Evolutionary conservation across 2,329 filamentous ascomycete genomes (phyloP).

Genomic region (Coleophoma cylindrospora): DNA sequence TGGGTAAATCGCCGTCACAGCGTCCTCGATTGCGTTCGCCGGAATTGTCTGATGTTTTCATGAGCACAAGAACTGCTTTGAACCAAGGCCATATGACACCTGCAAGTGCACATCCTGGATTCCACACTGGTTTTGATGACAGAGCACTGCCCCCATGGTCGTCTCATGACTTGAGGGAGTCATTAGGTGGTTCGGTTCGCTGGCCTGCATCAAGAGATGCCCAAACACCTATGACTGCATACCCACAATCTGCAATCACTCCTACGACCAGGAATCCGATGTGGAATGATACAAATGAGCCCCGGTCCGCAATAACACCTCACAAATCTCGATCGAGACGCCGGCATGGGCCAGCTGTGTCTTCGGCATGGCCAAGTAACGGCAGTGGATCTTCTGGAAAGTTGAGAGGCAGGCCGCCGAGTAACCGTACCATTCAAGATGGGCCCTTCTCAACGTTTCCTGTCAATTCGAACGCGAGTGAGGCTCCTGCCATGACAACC

Average conservation of each 20-base stretch:
- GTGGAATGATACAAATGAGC: constrained; percentile 48
- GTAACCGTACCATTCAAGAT: constrained; percentile 60
- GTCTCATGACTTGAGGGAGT: constrained; percentile 12
- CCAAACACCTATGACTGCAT: constrained; percentile 60
- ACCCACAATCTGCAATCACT: constrained; percentile 75
- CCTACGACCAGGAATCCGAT: constrained; percentile 44
- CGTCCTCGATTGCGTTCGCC: constrained; percentile 56
- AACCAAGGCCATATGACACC: constrained; percentile 32
- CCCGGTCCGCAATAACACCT: constrained; percentile 69
- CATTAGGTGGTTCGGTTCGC: constrained; percentile 25
- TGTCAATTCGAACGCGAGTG: constrained; percentile 47
- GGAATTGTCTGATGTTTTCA: constrained; percentile 35
- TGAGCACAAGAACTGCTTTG: constrained; percentile 25
- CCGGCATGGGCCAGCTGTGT: constrained; percentile 80
- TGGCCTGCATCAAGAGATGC: constrained; percentile 41
- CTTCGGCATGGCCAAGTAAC: constrained; percentile 79
- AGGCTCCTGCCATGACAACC: constrained; percentile 39
- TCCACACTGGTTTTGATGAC: constrained; percentile 16
- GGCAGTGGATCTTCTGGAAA: constrained; percentile 61
- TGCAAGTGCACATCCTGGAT: constrained; percentile 29
- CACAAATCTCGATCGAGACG: constrained; percentile 51
- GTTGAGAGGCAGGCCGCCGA: constrained; percentile 73
- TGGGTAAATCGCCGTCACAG: constrained; percentile 46
- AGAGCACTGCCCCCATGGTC: constrained; percentile 21
- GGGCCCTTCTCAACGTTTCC: constrained; percentile 68